Conservation (phyloP, 352 stramenopile species). For the Pythium volutum region DNA sequence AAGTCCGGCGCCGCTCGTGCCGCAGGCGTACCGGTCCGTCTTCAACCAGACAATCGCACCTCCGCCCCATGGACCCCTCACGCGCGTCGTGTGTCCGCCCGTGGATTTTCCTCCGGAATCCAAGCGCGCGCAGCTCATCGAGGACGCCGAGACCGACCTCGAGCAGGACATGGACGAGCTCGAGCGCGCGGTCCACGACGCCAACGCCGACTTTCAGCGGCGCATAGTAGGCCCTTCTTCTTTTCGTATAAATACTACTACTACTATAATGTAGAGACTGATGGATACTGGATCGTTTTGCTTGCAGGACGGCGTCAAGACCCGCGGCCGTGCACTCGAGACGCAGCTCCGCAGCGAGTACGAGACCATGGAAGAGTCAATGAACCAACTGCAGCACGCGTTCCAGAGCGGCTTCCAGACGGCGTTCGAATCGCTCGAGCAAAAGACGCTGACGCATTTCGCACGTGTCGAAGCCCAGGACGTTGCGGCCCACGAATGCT, state of each 20-base stretch:
- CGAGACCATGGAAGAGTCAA: conserved; percentile 56
- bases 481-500: conserved; percentile 43
- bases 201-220: conserved; percentile 83
- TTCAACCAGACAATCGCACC: conserved; percentile 32
- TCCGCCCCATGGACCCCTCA: conserved; percentile 24
- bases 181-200: conserved; percentile 67
- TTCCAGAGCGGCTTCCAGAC: conserved; percentile 52
- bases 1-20: neutral
- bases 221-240: conserved; percentile 44
- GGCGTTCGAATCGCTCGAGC: conserved; percentile 50
- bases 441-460: conserved; percentile 61
- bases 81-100: conserved; percentile 33
- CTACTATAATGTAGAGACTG: neutral
- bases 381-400: conserved; percentile 41
- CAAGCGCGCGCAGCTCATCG: conserved; percentile 69
- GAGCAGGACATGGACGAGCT: conserved; percentile 83
- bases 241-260: neutral
- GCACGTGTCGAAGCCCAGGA: conserved; percentile 49
- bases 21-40: conserved; percentile 26
- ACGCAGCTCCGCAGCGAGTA: conserved; percentile 46
- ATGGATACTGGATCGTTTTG: neutral
- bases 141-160: conserved; percentile 67
- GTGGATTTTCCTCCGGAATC: conserved; percentile 68
- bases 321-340: conserved; percentile 51
- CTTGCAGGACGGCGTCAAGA: conserved; percentile 78